Conservation (phyloP, 2,329 filamentous ascomycete species). For the Apiospora saccharicola region DNA sequence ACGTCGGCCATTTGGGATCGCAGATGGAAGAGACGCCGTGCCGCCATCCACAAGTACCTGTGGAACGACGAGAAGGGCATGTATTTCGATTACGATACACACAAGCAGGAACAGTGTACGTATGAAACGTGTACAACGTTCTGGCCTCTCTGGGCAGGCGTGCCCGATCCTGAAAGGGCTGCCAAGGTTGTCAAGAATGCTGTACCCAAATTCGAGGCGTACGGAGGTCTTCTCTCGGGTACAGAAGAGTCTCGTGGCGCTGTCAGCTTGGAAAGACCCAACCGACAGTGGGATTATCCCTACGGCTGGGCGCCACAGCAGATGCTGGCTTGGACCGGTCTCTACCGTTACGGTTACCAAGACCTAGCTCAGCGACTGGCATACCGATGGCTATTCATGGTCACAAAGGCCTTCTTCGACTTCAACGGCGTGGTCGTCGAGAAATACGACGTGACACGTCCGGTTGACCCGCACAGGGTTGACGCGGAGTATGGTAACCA, state of each 20-base stretch:
- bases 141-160: constrained; percentile 96
- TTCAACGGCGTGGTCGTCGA: constrained; percentile 98
- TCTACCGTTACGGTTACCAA: constrained; percentile 89
- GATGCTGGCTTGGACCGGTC: constrained; percentile 94
- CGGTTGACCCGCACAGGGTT: constrained; percentile 89
- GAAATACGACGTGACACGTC: constrained; percentile 95
- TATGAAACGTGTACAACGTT: constrained; percentile 96
- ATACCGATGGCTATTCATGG: constrained; percentile 98
- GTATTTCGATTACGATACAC: constrained; percentile 97
- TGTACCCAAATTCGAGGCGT: constrained; percentile 86
- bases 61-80: constrained; percentile 93
- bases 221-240: constrained; percentile 87
- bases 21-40: constrained; percentile 82
- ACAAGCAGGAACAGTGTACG: constrained; percentile 77
- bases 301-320: constrained; percentile 99
- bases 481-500: constrained; percentile 99
- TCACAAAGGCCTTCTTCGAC: constrained; percentile 97
- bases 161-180: constrained; percentile 87
- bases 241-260: constrained; percentile 87
- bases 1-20: constrained; percentile 91
- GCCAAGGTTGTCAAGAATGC: constrained; percentile 80
- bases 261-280: constrained; percentile 82
- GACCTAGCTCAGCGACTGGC: constrained; percentile 88
- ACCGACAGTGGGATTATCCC: constrained; percentile 97
- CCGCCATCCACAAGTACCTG: constrained; percentile 88